Base-by-base conservation (phyloP, 1,284 basidiomycete species). In the Tausonia pullulans region DNA sequence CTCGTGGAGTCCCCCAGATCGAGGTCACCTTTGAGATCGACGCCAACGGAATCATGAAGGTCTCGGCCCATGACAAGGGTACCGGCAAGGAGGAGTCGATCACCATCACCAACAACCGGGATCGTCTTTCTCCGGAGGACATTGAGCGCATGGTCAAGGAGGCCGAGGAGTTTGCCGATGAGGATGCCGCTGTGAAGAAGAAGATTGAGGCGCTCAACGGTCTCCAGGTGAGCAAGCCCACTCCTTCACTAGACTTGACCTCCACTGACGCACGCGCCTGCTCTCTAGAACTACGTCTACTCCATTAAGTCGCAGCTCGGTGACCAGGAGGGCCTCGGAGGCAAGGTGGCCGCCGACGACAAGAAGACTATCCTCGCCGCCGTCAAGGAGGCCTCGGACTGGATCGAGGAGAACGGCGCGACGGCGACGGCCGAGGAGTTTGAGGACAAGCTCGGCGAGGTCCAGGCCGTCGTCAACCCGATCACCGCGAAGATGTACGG, bases 1-100 rank as follows among this genome's bases (percentile, higher is more conserved):
- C 94, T 68, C 90, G 92, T 69, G 94, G 94, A 75, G 89, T 94
- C 60, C 92, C 91, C 71, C 92, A 95, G 71, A 92, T 95, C 66
- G 92, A 95, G 78, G 92, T 96, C 65, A 86, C 87, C 39, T 95
- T 95, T 75, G 91, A 95, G 80, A 88, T 95, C 75, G 91, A 95
- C 73, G 44, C 58, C 48, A 45, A 62, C 69, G 69, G 70, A 62
- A 71, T 72, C 69, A 71, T 73, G 72, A 71, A 71, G 68, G 90
- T 94, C 59, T 82, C 82, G 60, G 92, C 91, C 16, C 81, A 83
- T 58, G 92, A 94, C 78, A 95, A 93, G 86, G 91, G 87, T 76
- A 93, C 89, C 74, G 91, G 91, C 73, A 93, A 92, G 78, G 84
- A 84, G 13, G 86, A 92, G 77, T 87, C 85, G 14, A 90, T 93